Percentiles rank a stretch among this genome's conserved stretches.
phyloP scores from a whole-genome alignment of 2,329 filamentous ascomycete genomes.

The Talaromyces amestolkiae region DNA sequence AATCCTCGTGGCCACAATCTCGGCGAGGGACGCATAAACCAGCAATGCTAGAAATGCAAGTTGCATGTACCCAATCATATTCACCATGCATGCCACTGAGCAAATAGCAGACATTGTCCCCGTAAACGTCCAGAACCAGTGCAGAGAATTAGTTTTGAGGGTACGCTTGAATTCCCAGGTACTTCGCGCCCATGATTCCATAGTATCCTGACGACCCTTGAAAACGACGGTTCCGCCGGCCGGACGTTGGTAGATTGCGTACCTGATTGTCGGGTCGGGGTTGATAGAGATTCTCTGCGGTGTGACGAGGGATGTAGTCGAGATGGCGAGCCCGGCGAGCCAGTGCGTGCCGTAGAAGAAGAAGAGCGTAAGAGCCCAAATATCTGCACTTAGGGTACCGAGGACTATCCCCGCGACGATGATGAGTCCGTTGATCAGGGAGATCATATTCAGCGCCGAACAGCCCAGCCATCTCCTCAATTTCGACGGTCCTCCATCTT shows the following conservation, averaged over 20 bases:
- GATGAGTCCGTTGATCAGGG: slow-evolving; percentile 27
- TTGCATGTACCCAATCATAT: slow-evolving; percentile 33
- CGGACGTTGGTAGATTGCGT: slow-evolving; percentile 33
- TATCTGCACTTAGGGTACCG: slow-evolving; percentile 27
- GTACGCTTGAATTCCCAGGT: slow-evolving; percentile 30
- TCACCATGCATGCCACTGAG: slow-evolving; percentile 37
- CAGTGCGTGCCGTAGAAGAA: slow-evolving; percentile 32
- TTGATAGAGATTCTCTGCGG: slow-evolving; percentile 19
- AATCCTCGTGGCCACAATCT: slow-evolving; percentile 30
- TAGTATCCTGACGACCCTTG: slow-evolving; percentile 29
- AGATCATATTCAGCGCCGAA: slow-evolving; percentile 25
- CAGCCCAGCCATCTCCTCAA: slow-evolving; percentile 21
- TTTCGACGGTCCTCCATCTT: neutral
- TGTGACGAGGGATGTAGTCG: slow-evolving; percentile 26
- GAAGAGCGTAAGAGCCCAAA: slow-evolving; percentile 33
- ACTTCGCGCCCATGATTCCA: slow-evolving; percentile 32
- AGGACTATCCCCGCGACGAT: slow-evolving; percentile 27
- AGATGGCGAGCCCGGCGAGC: slow-evolving; percentile 28
- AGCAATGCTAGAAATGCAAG: slow-evolving; percentile 30
- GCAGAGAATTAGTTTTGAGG: slow-evolving; percentile 22
- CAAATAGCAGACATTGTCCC: slow-evolving; percentile 29
- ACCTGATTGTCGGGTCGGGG: slow-evolving; percentile 23
- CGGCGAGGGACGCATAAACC: slow-evolving; percentile 30
- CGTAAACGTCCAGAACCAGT: slow-evolving; percentile 31
- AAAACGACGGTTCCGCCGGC: slow-evolving; percentile 35